Percentiles rank a stretch among this genome's conserved stretches.
These are phyloP conservation scores for Athelia psychrophila DNA, from an alignment of 1,284 basidiomycete species.

Conservation along the genomic window DNA sequence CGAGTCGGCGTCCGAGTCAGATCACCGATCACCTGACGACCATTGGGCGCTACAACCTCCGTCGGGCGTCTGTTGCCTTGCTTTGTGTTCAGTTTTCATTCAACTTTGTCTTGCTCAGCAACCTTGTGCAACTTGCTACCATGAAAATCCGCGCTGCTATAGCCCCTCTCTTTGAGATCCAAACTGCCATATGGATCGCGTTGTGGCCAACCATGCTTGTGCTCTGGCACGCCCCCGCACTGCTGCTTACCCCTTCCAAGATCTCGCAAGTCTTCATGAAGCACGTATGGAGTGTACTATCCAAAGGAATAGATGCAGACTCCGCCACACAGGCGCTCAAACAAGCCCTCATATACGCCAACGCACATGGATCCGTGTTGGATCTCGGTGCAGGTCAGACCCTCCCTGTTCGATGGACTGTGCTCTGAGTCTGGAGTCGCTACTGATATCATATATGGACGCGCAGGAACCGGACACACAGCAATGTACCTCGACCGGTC, in stretches of 20 bases:
- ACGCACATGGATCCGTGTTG: slow-evolving; percentile 60
- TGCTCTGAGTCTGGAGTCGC: slow-evolving; percentile 15
- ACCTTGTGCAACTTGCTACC: not conserved
- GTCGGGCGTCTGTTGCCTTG: no score
- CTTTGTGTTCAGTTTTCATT: no score
- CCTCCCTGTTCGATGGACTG: not conserved
- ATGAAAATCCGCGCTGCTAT: slow-evolving; percentile 47
- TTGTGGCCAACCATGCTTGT: slow-evolving; percentile 47
- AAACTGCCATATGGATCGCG: slow-evolving; percentile 34
- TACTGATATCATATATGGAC: not conserved
- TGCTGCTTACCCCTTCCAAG: slow-evolving; percentile 42
- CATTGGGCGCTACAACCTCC: no score
- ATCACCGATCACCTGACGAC: no score
- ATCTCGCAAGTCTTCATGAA: slow-evolving; percentile 59
- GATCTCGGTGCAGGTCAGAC: slow-evolving; percentile 66
- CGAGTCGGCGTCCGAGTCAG: no score
- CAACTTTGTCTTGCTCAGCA: no score
- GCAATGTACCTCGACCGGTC: slow-evolving; percentile 37
- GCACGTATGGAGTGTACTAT: slow-evolving; percentile 54
- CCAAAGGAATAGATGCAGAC: slow-evolving; percentile 44
- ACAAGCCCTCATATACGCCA: slow-evolving; percentile 43
- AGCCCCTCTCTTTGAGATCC: slow-evolving; percentile 38
- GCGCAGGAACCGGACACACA: slow-evolving; percentile 41
- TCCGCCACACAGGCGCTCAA: slow-evolving; percentile 35
- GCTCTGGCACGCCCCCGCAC: slow-evolving; percentile 36